Evolutionary conservation across 2,329 filamentous ascomycete genomes (phyloP), one percentile per base, ranked within the genome.

Genomic region (Colletotrichum sp.): DNA sequence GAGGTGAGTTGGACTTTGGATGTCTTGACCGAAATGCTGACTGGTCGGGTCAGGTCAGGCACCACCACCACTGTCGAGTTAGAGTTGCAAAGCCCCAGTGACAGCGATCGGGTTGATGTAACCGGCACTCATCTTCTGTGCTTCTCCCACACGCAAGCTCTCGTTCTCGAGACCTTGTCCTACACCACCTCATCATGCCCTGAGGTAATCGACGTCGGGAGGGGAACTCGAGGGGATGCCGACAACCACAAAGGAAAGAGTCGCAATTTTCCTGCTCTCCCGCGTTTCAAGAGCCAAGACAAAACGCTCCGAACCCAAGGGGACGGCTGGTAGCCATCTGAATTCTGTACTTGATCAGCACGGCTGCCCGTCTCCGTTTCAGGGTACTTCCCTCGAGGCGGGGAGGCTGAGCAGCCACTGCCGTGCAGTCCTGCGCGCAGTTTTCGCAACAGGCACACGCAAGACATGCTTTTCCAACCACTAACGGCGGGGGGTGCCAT

Each of bases 281-380:
- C 34, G 49, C 60, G 70, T 74, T 76, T 74, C 70, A 76, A 69
- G 44, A 57, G 59, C 74, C 70, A 76, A 76, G 70, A 69, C 74
- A 76, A 76, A 73, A 76, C 70, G 74, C 74, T 66, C 64, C 34
- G 64, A 69, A 34, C 49, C 64, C 71, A 69, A 74, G 44, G 10
- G 34, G 64, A 76, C 57, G 59, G 59, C 57, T 63, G 55, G 36
- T 30, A 32, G 64, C 73, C 55, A 36, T 74, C 70, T 69, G 74
- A 65, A 52, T 60, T 39, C 10, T 28, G 39, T 32, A 28, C 44
- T 49, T 64, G 73, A 76, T 68, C 69, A 49, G 39, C 55, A 64
- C 63, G 63, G 32, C 69, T 49, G 63, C 44, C 24, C 63, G 28
- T 57, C 64, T 73, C 57, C 57, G 70, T 76, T 62, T 73, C 64